Conservation (phyloP, 2,329 filamentous ascomycete genomes). For the Colletotrichum sp. region DNA sequence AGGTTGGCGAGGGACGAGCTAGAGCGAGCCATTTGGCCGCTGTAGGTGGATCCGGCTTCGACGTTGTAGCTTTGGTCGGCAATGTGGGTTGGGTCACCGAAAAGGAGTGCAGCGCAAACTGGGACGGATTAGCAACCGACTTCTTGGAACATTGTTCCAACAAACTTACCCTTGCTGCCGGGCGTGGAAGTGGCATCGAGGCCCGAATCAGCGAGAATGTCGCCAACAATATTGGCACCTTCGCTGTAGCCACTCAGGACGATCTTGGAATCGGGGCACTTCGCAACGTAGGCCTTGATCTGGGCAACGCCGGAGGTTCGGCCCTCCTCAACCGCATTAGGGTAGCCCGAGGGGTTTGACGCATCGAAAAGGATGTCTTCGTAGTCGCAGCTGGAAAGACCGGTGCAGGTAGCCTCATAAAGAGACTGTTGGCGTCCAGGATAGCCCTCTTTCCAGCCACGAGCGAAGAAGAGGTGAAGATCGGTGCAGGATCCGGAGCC, state of each 20-base stretch:
- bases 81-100: conserved; percentile 38
- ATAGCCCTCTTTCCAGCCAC: conserved; percentile 33
- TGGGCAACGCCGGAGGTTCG: conserved; percentile 37
- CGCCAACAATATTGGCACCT: conserved; percentile 41
- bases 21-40: conserved; percentile 6
- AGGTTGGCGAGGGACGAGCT: conserved; percentile 3
- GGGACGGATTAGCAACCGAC: neutral
- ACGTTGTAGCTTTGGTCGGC: conserved; percentile 38
- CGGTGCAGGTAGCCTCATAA: conserved; percentile 30
- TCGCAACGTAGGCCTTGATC: conserved; percentile 42
- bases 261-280: conserved; percentile 43
- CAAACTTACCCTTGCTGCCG: conserved; percentile 35
- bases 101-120: conserved; percentile 38
- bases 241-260: conserved; percentile 47
- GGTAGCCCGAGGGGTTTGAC: conserved; percentile 37
- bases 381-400: conserved; percentile 32
- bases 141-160: neutral
- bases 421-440: conserved; percentile 32
- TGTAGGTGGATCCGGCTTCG: conserved; percentile 26
- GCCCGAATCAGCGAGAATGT: conserved; percentile 36
- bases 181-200: conserved; percentile 29
- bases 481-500: conserved; percentile 26
- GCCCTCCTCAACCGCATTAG: conserved; percentile 40
- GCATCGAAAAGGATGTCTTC: conserved; percentile 34
- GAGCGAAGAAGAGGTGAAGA: conserved; percentile 33